A percentile compares a stretch with the other conserved stretches of the same genome.
Conservation (phyloP, 148 eudicot species). For the Polygonum maritimum region DNA sequence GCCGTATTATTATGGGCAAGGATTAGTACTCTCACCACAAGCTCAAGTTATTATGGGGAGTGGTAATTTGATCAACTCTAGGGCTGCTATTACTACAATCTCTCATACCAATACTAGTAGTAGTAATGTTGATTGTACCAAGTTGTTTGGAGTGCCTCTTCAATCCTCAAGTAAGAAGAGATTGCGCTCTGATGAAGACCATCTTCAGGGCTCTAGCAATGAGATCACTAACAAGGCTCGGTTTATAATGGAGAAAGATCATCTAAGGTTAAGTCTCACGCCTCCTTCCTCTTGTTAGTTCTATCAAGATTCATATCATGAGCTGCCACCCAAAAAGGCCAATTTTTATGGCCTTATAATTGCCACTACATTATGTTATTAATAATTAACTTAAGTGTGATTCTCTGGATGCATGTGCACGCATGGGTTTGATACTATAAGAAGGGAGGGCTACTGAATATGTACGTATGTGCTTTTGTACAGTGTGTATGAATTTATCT, state of each 20-base stretch:
- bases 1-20: neutral
- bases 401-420: neutral
- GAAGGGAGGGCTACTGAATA: neutral
- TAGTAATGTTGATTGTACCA: constrained; percentile 15
- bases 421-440: neutral
- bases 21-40: neutral
- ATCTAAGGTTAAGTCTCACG: constrained; percentile 79
- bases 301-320: neutral
- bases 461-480: constrained; percentile 16
- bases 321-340: too few species aligned
- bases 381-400: too few species aligned
- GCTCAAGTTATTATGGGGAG: constrained; percentile 3
- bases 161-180: constrained; percentile 37
- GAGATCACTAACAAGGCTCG: constrained; percentile 32
- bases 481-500: neutral
- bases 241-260: constrained; percentile 49
- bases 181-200: constrained; percentile 41
- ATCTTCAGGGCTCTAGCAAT: neutral
- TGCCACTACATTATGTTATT: too few species aligned
- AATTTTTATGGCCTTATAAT: too few species aligned
- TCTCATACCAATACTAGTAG: neutral
- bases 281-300: constrained; percentile 55
- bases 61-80: neutral
- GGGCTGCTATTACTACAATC: neutral
- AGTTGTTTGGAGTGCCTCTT: constrained; percentile 71